Evolutionary conservation across 202 grass and related monocot genomes (phyloP).

Genomic region (Schoenoplectus triqueter): DNA sequence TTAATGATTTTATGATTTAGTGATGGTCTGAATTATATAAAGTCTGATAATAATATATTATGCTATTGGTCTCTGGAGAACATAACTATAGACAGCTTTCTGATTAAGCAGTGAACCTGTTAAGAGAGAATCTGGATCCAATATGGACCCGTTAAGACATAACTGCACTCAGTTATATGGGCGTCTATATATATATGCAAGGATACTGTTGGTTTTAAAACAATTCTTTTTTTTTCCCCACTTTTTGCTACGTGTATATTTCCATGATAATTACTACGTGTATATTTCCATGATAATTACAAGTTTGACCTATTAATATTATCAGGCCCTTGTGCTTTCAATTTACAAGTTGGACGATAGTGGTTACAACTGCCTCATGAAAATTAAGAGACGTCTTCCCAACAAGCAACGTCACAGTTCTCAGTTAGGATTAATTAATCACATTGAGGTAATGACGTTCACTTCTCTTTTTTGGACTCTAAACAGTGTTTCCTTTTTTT

Average conservation of each 20-base stretch:
- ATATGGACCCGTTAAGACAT: too few species aligned
- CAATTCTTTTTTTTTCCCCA: too few species aligned
- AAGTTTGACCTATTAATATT: not conserved
- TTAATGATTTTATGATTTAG: too few species aligned
- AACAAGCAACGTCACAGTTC: constrained; percentile 22
- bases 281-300: constrained; percentile 5
- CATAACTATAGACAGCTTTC: too few species aligned
- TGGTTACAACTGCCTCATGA: constrained; percentile 37
- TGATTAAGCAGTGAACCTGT: not conserved
- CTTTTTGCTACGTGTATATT: too few species aligned
- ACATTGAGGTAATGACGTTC: not conserved
- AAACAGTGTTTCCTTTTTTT: not conserved
- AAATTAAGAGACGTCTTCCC: constrained; percentile 25
- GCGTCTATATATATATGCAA: too few species aligned
- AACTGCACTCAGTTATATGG: too few species aligned
- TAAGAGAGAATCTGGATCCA: too few species aligned
- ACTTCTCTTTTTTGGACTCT: not conserved
- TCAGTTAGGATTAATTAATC: not conserved
- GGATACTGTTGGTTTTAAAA: too few species aligned
- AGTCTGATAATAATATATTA: too few species aligned
- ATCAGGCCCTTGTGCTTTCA: constrained; percentile 18
- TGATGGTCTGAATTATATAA: too few species aligned
- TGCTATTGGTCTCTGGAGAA: too few species aligned
- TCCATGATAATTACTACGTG: not conserved
- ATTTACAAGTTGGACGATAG: constrained; percentile 12